These are phyloP conservation scores for Fusarium fracticaudum DNA, from an alignment of 2,329 filamentous ascomycete species.

Conservation along the genomic window DNA sequence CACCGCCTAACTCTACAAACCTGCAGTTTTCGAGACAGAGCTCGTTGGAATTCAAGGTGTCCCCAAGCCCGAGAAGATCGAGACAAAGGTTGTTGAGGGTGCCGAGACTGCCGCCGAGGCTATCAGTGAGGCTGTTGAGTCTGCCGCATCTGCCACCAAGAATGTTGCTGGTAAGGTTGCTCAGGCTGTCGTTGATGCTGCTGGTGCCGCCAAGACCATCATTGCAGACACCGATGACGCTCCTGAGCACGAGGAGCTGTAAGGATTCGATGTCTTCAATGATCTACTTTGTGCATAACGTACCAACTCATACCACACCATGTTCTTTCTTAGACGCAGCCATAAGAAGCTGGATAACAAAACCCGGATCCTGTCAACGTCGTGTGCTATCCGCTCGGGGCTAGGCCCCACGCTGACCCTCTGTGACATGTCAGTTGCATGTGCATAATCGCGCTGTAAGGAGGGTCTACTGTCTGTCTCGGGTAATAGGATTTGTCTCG, in stretches of 20 bases:
- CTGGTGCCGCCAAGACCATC: constrained; percentile 62
- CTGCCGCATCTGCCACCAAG: constrained; percentile 45
- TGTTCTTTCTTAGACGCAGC: background rate
- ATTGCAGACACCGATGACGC: constrained; percentile 64
- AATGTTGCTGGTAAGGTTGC: constrained; percentile 58
- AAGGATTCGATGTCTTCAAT: constrained; percentile 32
- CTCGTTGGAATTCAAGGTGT: constrained; percentile 85
- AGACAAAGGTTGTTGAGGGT: constrained; percentile 39
- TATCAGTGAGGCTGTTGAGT: constrained; percentile 52
- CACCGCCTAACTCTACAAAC: constrained; percentile 25
- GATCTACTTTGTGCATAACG: constrained; percentile 13
- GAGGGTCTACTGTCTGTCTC: constrained; percentile 13
- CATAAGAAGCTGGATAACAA: constrained; percentile 9
- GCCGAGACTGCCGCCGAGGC: constrained; percentile 40
- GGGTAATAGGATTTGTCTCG: constrained; percentile 4
- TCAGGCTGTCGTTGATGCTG: constrained; percentile 57
- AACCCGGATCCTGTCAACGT: constrained; percentile 5
- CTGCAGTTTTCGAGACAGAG: constrained; percentile 87
- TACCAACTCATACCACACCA: constrained; percentile 3
- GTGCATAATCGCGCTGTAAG: constrained; percentile 14
- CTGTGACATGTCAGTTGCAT: constrained; percentile 21
- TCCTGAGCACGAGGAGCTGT: constrained; percentile 70
- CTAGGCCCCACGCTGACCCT: constrained; percentile 2
- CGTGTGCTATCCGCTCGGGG: background rate
- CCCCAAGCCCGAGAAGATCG: constrained; percentile 51